phyloP scores from a whole-genome alignment of 768 basidiomycete species.

The Cystobasidium ongulense region DNA sequence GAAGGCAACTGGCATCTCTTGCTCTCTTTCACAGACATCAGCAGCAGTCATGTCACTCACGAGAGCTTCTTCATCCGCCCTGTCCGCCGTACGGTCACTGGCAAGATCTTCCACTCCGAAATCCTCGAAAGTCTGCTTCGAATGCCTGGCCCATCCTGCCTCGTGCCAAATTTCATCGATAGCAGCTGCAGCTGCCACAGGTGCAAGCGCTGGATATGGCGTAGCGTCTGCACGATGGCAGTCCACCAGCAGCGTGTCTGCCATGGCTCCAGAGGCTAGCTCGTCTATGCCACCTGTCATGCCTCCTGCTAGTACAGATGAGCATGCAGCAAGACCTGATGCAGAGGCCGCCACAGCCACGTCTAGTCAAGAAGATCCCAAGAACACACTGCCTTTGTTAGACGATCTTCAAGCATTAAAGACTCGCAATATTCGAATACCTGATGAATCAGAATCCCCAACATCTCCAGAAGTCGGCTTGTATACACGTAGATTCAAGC shows the following conservation, averaged over 20 bases:
- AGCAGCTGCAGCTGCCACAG: background rate
- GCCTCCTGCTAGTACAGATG: background rate
- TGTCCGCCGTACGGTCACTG: background rate
- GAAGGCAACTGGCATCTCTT: background rate
- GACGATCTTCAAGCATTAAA: background rate
- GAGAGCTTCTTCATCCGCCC: background rate
- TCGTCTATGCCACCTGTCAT: background rate
- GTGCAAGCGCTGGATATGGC: background rate
- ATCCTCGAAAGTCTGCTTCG: background rate
- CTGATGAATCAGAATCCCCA: background rate
- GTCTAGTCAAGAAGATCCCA: background rate
- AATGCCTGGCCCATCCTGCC: background rate
- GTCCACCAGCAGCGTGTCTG: background rate
- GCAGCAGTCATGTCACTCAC: background rate
- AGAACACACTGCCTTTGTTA: background rate
- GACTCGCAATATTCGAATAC: background rate
- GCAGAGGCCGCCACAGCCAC: background rate
- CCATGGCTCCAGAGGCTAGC: background rate
- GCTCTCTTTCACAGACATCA: background rate
- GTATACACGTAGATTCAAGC: background rate
- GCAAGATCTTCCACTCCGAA: background rate
- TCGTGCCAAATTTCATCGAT: constrained; percentile 8
- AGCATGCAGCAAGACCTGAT: background rate
- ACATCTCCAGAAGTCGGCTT: background rate
- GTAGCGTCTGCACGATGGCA: background rate